phyloP scores from a whole-genome alignment of 106 monocot genomes.

The Dendrobium catenatum region DNA sequence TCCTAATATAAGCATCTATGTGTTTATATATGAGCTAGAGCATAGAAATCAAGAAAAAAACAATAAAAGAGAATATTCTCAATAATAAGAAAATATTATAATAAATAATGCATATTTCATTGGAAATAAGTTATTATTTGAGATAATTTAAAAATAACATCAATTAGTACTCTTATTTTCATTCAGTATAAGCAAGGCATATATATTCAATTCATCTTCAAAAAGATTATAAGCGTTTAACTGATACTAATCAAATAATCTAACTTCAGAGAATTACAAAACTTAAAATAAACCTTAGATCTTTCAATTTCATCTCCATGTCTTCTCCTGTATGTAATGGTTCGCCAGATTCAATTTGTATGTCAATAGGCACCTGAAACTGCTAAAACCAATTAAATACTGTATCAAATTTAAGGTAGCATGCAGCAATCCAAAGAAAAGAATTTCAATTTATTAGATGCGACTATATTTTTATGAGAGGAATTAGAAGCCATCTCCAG shows the following conservation, averaged over 20 bases:
- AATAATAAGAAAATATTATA: not conserved
- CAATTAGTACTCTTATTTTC: not conserved
- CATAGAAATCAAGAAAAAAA: not conserved
- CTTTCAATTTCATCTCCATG: constrained; percentile 38
- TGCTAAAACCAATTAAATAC: constrained; percentile 1
- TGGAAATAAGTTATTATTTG: not conserved
- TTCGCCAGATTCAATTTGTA: constrained; percentile 38
- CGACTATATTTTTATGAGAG: not conserved
- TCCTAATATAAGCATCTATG: not conserved
- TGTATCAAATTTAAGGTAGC: not conserved
- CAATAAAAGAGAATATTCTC: not conserved
- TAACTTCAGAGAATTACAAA: not conserved
- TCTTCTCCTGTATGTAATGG: constrained; percentile 30
- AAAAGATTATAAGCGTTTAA: not conserved
- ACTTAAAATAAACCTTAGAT: constrained; percentile 34
- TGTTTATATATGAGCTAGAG: not conserved
- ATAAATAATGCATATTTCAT: not conserved
- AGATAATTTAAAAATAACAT: not conserved
- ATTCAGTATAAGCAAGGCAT: not conserved
- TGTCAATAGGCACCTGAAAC: constrained; percentile 49
- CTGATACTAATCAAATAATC: not conserved
- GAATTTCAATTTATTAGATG: not conserved
- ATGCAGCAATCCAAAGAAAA: not conserved
- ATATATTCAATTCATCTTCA: not conserved
- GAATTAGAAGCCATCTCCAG: not conserved